Percentiles rank a stretch among this genome's conserved stretches.
These are phyloP conservation scores for Paecilomyces formosus DNA, from an alignment of 2,329 filamentous ascomycete species.

Conservation along the genomic window DNA sequence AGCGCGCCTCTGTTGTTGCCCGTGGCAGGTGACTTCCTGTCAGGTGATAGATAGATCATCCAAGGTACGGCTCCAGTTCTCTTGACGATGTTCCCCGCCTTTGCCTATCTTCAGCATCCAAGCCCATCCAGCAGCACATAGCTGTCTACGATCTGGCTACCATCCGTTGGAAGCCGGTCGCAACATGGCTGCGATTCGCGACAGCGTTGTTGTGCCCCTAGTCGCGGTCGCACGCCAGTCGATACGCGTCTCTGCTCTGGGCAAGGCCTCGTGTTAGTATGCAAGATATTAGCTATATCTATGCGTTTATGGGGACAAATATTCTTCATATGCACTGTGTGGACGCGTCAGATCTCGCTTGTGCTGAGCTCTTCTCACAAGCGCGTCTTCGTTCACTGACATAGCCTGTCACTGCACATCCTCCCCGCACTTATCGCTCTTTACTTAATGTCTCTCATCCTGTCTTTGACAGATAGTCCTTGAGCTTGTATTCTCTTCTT, in stretches of 20 bases:
- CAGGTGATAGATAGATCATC: constrained; percentile 37
- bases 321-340: not conserved
- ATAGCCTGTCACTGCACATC: not conserved
- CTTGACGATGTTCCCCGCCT: constrained; percentile 10
- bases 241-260: not conserved
- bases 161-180: not conserved
- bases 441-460: not conserved
- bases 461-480: not conserved
- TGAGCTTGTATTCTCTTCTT: not conserved
- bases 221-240: not conserved
- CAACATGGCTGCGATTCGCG: not conserved
- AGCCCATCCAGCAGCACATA: not conserved
- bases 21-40: constrained; percentile 37
- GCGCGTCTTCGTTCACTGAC: not conserved
- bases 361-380: not conserved
- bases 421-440: not conserved
- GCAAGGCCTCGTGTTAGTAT: not conserved
- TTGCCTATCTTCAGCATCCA: constrained; percentile 1
- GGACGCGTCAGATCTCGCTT: not conserved
- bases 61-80: constrained; percentile 24
- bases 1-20: constrained; percentile 25
- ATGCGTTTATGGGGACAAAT: not conserved
- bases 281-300: not conserved
- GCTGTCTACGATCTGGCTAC: not conserved
- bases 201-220: not conserved